Conservation (phyloP, 768 basidiomycete genomes). For the Peribolospora kevripleyi region DNA sequence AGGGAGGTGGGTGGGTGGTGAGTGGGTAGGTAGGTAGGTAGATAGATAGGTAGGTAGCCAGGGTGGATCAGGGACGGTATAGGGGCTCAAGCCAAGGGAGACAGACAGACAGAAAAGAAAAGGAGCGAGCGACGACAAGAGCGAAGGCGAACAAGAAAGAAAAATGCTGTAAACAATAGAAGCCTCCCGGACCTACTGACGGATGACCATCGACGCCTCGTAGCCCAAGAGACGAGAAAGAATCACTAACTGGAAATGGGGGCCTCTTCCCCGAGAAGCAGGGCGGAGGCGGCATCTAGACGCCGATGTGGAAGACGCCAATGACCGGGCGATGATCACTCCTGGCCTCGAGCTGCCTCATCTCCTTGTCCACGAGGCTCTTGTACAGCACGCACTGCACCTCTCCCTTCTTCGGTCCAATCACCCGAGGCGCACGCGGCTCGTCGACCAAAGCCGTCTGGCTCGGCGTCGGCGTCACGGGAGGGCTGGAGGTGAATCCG, state of each 20-base stretch:
- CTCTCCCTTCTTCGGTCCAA: constrained; percentile 31
- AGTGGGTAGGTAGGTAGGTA: constrained; percentile 30
- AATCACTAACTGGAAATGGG: constrained; percentile 24
- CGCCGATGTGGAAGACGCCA: constrained; percentile 20
- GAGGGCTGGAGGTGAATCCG: no score
- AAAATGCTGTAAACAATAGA: no score
- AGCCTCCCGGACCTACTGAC: no score
- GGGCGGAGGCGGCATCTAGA: no score
- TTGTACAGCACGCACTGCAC: constrained; percentile 46
- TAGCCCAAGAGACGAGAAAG: no score
- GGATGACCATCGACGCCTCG: no score
- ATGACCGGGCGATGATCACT: constrained; percentile 74
- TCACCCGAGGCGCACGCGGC: neutral
- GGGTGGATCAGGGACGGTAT: no score
- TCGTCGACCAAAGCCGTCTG: neutral
- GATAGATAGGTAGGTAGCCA: no score
- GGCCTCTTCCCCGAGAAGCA: constrained; percentile 8
- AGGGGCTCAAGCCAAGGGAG: no score
- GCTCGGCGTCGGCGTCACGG: neutral
- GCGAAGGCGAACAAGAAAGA: no score
- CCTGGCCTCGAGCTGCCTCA: constrained; percentile 49
- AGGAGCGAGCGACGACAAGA: no score
- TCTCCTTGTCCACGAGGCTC: constrained; percentile 47
- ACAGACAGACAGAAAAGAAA: no score
- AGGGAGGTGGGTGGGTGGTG: constrained; percentile 20